phyloP scores from a whole-genome alignment of 2,329 filamentous ascomycete species.

The Neurospora sp. region DNA sequence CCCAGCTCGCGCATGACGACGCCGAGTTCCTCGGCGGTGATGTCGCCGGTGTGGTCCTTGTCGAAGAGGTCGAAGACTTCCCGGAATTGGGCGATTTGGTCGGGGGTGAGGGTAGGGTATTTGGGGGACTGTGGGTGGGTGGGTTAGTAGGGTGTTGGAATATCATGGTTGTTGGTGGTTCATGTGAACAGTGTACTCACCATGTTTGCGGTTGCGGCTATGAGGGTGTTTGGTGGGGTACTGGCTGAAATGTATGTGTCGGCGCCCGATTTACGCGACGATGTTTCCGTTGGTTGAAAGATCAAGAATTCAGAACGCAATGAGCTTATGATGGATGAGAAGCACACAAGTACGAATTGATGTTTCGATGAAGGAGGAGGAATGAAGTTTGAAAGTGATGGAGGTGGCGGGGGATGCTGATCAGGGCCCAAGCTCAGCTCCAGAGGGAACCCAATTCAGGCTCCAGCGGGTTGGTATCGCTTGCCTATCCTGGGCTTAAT shows the following conservation, averaged over 20 bases:
- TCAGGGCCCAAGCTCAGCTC: not conserved
- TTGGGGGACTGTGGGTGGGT: not conserved
- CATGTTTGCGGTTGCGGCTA: not conserved
- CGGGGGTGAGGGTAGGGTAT: conserved; percentile 2
- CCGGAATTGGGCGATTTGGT: conserved; percentile 16
- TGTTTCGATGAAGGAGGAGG: not conserved
- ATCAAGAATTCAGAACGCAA: not conserved
- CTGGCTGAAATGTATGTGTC: not conserved
- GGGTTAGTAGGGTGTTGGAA: not conserved
- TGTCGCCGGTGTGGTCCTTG: conserved; percentile 39
- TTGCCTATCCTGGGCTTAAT: not conserved
- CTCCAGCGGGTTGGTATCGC: not conserved
- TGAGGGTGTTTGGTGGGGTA: not conserved
- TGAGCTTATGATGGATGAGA: not conserved
- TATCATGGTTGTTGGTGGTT: not conserved
- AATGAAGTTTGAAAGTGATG: not conserved
- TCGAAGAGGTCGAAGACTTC: conserved; percentile 19
- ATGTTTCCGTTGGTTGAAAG: not conserved
- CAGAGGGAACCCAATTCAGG: not conserved
- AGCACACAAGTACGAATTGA: not conserved
- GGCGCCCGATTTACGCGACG: not conserved
- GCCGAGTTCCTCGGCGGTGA: conserved; percentile 54
- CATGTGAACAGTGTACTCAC: not conserved
- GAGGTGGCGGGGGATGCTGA: not conserved
- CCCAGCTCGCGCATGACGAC: conserved; percentile 55